Base-by-base conservation (phyloP, 306 rosid genomes). In the Carpinus fangiana region DNA sequence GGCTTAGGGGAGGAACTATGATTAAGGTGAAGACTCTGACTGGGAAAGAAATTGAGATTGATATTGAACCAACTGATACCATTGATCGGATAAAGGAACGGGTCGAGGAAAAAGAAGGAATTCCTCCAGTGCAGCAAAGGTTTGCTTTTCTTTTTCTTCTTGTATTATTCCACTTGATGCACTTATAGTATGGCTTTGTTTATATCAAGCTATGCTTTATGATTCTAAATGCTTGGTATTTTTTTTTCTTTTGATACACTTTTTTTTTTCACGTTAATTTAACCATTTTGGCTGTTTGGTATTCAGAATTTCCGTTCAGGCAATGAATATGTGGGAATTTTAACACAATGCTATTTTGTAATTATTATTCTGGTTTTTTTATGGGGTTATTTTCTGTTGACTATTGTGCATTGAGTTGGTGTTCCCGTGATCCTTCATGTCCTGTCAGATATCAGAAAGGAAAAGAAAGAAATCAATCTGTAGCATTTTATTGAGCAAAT, bases 111-210 rank as follows among this genome's bases (percentile, higher is more conserved):
- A 95, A 95, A 69, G 99, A 95, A 73, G 99, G 99, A 59, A 95
- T 95, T 83, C 99, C 99, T 69, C 99, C 99, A 4, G 97, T 95
- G 81, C 99, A 93, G 86, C 98, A 95, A 81, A 93, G 99, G 99
- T 95, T 51, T 77, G 75, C 21, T 59, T 26, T 61, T 70, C 6
- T 56, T 51, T 73, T 20, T 11, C 7, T 41, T 51, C 10, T 66
- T 17, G 18, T 66, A 66, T 38, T 41, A n/a, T 73, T 31, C 52
- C 59, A 11, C 70, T 77, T 8, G 18, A 62, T 69, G 41, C 12
- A 57, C 34, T 78, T 55, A 67, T 45, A 43, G 62, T 52, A 73
- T 46, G 72, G 53, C 21, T 17, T 17, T 65, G 7, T 65, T 65
- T 38, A 38, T 65, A 36, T 7, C 31, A 66, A 38, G 72, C n/a